Percentiles rank a stretch among this genome's conserved stretches.
These are phyloP conservation scores for Cryptosporidium sp. DNA, from an alignment of 169 alveolate species.

Conservation along the genomic window DNA sequence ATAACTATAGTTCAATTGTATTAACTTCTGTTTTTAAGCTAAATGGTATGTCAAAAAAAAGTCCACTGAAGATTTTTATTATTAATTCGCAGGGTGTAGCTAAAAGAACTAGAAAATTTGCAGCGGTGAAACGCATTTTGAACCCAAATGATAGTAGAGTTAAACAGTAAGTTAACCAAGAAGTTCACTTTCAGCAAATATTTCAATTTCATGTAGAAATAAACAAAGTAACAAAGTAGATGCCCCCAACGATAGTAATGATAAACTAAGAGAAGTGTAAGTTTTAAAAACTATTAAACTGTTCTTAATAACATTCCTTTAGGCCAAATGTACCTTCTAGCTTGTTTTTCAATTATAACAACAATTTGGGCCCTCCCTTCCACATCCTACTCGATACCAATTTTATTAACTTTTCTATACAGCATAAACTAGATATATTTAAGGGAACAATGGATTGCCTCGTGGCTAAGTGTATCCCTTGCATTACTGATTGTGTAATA, in stretches of 20 bases:
- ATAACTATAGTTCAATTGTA: neutral
- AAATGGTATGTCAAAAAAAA: neutral
- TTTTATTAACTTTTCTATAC: conserved; percentile 98
- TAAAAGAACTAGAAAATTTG: conserved; percentile 81
- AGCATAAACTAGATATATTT: conserved; percentile 95
- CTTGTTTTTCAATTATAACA: conserved; percentile 90
- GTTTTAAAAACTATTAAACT: conserved; percentile 90
- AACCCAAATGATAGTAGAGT: conserved; percentile 82
- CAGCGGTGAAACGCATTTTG: conserved; percentile 80
- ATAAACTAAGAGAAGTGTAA: conserved; percentile 89
- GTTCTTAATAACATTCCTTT: conserved; percentile 20
- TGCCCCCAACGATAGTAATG: conserved; percentile 64
- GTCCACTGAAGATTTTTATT: neutral
- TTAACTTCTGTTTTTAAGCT: neutral
- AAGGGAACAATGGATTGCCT: conserved; percentile 96
- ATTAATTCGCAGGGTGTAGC: conserved; percentile 77
- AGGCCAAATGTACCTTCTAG: conserved; percentile 84
- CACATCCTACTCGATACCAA: conserved; percentile 98
- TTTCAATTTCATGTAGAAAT: conserved; percentile 32
- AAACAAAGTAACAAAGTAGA: neutral
- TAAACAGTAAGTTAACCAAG: conserved; percentile 70
- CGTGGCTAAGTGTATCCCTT: conserved; percentile 96
- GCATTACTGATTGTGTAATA: conserved; percentile 98
- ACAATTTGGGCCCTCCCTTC: conserved; percentile 97
- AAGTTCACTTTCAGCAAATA: conserved; percentile 16